Evolutionary conservation across 306 rosid genomes (phyloP), one percentile per base, ranked within the genome.

Genomic region (Malus orientalis): DNA sequence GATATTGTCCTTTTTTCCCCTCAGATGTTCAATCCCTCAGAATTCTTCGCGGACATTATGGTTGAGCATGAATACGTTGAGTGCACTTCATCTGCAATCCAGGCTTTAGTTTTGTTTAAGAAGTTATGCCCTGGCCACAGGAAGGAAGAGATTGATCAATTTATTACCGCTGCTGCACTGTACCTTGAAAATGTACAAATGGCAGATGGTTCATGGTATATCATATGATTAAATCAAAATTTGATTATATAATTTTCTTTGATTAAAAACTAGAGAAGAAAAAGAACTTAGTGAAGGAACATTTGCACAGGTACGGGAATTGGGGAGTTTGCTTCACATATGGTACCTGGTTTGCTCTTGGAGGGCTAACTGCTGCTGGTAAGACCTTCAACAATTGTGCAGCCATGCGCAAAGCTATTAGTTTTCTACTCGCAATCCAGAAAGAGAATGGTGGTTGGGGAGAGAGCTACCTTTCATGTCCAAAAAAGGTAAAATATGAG

Each of bases 361-460:
- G 85, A 8, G 97, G 91, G 25, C 80, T 86, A 11, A 79, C 82
- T 19, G 88, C 89, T 3, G 88, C 87, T 6, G 94, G 91, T 12
- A 86, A 83, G 66, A 91, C 87, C 38, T 91, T 78, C 58, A 42
- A 65, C 64, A 77, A 84, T 27, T 83, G 84, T 49, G 38, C 67
- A 63, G 68, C 92, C 16, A 81, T 87, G 44, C 86, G 89, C 12
- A 91, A 77, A 73, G 91, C 78, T 1, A 87, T 86, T 1, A 20
- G 78, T 2, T 91, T 91, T 81, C 77, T 91, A 29, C 89, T 91
- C 25, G 40, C 40, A 19, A 33, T 74, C 16, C 94, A 87, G 27
- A 81, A 79, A 36, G 81, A 85, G 0, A 82, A 91, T 27, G 97
- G 97, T 51, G 97, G 97, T 1, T 91, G 97, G 97, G 94, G 88